Evolutionary conservation across 345 rosid species (phyloP).

Genomic region (Pistacia integerrima): DNA sequence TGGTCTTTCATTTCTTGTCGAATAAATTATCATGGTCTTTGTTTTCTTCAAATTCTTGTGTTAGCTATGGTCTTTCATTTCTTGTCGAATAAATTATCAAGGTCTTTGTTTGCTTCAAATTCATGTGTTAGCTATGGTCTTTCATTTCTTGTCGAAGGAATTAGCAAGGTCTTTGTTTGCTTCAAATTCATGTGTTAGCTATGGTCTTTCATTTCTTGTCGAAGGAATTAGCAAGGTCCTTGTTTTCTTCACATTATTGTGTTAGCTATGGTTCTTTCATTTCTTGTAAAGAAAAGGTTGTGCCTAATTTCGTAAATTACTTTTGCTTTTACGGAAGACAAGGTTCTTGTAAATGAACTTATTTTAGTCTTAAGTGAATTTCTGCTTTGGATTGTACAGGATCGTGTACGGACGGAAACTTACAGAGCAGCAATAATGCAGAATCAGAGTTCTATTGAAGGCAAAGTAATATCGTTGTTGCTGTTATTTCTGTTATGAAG

Average conservation of each 20-base stretch:
- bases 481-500: constrained; percentile 15
- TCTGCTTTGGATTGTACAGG: constrained; percentile 48
- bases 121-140: background rate
- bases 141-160: constrained; percentile 49
- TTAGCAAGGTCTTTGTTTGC: constrained; percentile 67
- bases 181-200: background rate
- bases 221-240: constrained; percentile 93
- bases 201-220: background rate
- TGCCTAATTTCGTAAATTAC: background rate
- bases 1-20: constrained; percentile 18
- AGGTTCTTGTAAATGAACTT: background rate
- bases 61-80: no score
- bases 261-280: no score
- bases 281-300: no score
- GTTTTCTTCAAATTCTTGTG: background rate
- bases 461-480: constrained; percentile 65
- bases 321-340: background rate
- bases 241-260: background rate
- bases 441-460: constrained; percentile 78
- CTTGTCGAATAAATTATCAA: constrained; percentile 82
- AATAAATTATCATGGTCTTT: constrained; percentile 87
- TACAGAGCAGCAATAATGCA: constrained; percentile 85
- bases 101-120: constrained; percentile 30
- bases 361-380: background rate
- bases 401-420: constrained; percentile 78